Evolutionary conservation across 1,284 basidiomycete species (phyloP), one percentile per base, ranked within the genome.

Genomic region (Pseudozyma hubeiensis): DNA sequence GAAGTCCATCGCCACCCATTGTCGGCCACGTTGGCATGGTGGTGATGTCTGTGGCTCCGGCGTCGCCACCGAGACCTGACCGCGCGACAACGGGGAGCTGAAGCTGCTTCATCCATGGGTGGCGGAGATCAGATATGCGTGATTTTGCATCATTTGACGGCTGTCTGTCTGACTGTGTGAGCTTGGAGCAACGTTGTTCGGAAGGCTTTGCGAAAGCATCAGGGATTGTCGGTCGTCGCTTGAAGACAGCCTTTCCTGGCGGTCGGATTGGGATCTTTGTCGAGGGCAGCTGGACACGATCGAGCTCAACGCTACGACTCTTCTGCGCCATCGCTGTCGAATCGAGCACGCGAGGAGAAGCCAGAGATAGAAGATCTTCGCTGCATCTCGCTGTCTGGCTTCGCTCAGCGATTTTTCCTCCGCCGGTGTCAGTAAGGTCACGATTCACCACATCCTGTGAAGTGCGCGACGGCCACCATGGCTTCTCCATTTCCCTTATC

Each of bases 91-190:
- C 19, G 34, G 51, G 49, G 2, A 73, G 57, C 34, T 73, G 62
- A 0, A 73, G 61, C 56, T 73, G 64, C 43, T 59, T 64, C 70
- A 73, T 67, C 70, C 70, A 73, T 1, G 70, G 70, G 47, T 73
- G 70, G 4, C 61, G 55, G 8, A 43, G 50, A n/a, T 67, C 50
- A 16, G 70, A 73, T 39, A 72, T 72, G 3, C 54, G 49, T 17
- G 68, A 49, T 44, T 54, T 30, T 7, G 17, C 11, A 7, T 24
- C 35, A 11, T 35, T 46, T 24, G 40, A 41, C 40, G 40, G 40
- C 40, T 16, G 40, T 5, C 40, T n/a, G 16, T 24, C 19, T n/a
- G 37, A 34, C n/a, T 11, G 29, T 35, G 7, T 34, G 16, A 19
- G 13, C 11, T 17, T 16, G 48, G 30, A 17, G 13, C 17, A 39